Evolutionary conservation across 768 basidiomycete genomes (phyloP).

Genomic region (Tylopilus sp.): DNA sequence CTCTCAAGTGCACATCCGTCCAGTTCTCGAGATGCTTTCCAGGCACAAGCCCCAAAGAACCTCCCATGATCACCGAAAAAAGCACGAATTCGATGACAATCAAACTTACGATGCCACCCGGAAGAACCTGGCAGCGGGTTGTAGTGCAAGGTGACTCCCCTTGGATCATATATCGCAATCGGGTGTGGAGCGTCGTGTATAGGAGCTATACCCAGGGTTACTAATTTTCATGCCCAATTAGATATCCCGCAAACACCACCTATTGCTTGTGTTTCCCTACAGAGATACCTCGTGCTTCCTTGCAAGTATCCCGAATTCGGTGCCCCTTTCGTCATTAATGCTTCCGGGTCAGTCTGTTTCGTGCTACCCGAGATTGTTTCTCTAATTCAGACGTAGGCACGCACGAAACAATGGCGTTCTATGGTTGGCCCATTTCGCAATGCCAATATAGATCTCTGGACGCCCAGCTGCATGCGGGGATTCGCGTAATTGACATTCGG

Average conservation of each 20-base stretch:
- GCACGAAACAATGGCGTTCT: slow-evolving; percentile 58
- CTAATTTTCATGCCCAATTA: slow-evolving; percentile 24
- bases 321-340: slow-evolving; percentile 67
- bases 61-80: neutral
- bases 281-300: slow-evolving; percentile 58
- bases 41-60: slow-evolving; percentile 22
- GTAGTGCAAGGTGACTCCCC: slow-evolving; percentile 42
- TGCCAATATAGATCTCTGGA: slow-evolving; percentile 70
- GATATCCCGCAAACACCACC: slow-evolving; percentile 43
- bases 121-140: slow-evolving; percentile 47
- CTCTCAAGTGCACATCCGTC: slow-evolving; percentile 17
- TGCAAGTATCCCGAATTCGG: slow-evolving; percentile 59
- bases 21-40: slow-evolving; percentile 13
- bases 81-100: slow-evolving; percentile 16
- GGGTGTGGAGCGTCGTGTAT: slow-evolving; percentile 37
- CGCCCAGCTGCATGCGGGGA: slow-evolving; percentile 70
- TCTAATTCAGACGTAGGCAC: slow-evolving; percentile 5
- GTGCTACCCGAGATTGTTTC: slow-evolving; percentile 30
- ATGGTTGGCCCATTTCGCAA: slow-evolving; percentile 84
- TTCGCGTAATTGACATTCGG: slow-evolving; percentile 80
- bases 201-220: neutral
- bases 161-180: slow-evolving; percentile 56
- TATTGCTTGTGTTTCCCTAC: slow-evolving; percentile 55
- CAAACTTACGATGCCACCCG: slow-evolving; percentile 18
- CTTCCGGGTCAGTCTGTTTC: slow-evolving; percentile 61